Evolutionary conservation across 2,329 filamentous ascomycete species (phyloP).

Genomic region (Beauveria australis): DNA sequence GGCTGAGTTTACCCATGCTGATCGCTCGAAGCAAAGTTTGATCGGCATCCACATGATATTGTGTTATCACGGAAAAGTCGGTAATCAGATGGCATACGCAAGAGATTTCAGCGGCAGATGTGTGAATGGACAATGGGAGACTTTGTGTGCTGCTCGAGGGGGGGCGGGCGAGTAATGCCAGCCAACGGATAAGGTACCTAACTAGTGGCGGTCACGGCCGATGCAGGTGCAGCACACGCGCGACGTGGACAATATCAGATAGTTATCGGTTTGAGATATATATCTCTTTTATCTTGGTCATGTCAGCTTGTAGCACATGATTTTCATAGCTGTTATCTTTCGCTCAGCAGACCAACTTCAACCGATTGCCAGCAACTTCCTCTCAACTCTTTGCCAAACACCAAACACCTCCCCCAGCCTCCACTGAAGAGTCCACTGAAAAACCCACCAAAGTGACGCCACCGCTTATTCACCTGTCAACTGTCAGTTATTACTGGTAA

Average conservation of each 20-base stretch:
- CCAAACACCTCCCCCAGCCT: too few species aligned
- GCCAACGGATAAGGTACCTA: slow-evolving; percentile 4
- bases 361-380: too few species aligned
- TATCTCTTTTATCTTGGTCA: not conserved
- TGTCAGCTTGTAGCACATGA: not conserved
- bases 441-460: not conserved
- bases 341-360: too few species aligned
- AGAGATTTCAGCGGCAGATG: too few species aligned
- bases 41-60: too few species aligned
- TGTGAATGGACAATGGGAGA: too few species aligned
- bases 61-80: too few species aligned
- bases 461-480: not conserved
- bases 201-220: not conserved
- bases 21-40: too few species aligned
- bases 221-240: not conserved
- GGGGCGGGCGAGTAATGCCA: not conserved
- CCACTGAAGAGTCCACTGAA: not conserved
- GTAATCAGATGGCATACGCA: too few species aligned
- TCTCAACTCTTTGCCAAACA: too few species aligned
- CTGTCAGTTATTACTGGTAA: too few species aligned
- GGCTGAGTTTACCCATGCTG: too few species aligned
- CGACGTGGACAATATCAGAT: not conserved
- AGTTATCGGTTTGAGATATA: not conserved
- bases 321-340: not conserved
- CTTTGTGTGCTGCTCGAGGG: not conserved